Conservation (phyloP, 768 basidiomycete species). For the Termitomyces sp. region DNA sequence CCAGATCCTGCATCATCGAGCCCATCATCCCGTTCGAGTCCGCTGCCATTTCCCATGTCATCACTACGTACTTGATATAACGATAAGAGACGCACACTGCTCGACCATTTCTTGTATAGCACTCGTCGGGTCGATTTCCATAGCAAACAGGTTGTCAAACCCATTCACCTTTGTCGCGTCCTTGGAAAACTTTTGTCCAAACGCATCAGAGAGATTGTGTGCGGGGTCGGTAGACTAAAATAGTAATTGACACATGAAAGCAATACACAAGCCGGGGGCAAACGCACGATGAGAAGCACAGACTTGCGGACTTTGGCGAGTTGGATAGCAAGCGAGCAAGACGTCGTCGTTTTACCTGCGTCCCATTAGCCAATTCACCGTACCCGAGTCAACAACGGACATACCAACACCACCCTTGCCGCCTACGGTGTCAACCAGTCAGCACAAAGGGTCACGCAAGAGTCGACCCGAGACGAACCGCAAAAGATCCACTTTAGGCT, state of each 20-base stretch:
- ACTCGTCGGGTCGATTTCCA: constrained; percentile 99
- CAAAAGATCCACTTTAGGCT: constrained; percentile 99
- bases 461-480: constrained; percentile 44
- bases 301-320: constrained; percentile 86
- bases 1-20: constrained; percentile 99
- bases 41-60: constrained; percentile 33
- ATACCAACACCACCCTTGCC: constrained; percentile 97
- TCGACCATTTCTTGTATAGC: constrained; percentile 99
- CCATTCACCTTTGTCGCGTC: constrained; percentile 98
- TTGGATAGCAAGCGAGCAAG: constrained; percentile 96
- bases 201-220: constrained; percentile 97
- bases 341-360: constrained; percentile 95
- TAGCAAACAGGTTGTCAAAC: constrained; percentile 92
- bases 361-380: constrained; percentile 2
- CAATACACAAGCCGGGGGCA: too few relatives aligned
- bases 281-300: constrained; percentile 91
- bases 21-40: constrained; percentile 95
- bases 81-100: constrained; percentile 66
- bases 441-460: constrained; percentile 7
- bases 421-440: constrained; percentile 41
- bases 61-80: constrained; percentile 1
- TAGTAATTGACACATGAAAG: too few relatives aligned
- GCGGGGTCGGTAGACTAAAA: constrained; percentile 99
- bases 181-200: constrained; percentile 98
- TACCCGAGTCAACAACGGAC: constrained; percentile 19